Evolutionary conservation across 192 early-diverging fungal genomes (phyloP).

Genomic region (Helicostylum pulchrum): DNA sequence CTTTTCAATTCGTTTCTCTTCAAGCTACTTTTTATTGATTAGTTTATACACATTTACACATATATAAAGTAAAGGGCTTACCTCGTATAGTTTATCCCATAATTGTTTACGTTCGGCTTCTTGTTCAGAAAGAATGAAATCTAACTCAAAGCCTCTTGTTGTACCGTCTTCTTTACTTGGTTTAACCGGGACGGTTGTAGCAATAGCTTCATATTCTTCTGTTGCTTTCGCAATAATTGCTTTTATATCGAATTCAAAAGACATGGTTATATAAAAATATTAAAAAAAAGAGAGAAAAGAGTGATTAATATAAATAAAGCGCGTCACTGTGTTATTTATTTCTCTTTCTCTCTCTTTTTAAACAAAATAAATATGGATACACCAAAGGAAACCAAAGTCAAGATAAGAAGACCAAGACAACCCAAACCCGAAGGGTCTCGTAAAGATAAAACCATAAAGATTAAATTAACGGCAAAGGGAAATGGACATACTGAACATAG

Average conservation of each 20-base stretch:
- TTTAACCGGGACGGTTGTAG: neutral
- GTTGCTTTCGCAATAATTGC: constrained; percentile 6
- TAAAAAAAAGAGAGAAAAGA: neutral
- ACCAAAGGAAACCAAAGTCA: constrained; percentile 17
- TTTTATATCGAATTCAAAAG: neutral
- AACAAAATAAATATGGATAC: constrained; percentile 5
- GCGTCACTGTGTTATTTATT: neutral
- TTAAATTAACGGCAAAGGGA: constrained; percentile 31
- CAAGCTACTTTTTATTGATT: neutral
- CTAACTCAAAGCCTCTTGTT: neutral
- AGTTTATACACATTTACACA: too few species aligned
- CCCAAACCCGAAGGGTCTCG: constrained; percentile 4
- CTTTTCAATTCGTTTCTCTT: neutral
- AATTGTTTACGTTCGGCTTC: constrained; percentile 5
- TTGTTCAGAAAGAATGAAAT: constrained; percentile 11
- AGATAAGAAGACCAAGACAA: constrained; percentile 10
- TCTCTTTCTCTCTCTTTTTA: neutral
- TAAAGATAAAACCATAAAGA: constrained; percentile 29
- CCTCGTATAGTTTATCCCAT: constrained; percentile 15
- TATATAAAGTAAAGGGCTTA: neutral
- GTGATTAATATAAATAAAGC: neutral
- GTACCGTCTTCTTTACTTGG: constrained; percentile 4
- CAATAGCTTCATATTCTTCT: constrained; percentile 7
- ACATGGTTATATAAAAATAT: neutral
- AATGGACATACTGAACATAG: constrained; percentile 2